Percentiles rank a stretch among this genome's conserved stretches.
These are phyloP conservation scores for Immersiporthe knoxdaviesiana DNA, from an alignment of 2,329 filamentous ascomycete species.

Conservation along the genomic window DNA sequence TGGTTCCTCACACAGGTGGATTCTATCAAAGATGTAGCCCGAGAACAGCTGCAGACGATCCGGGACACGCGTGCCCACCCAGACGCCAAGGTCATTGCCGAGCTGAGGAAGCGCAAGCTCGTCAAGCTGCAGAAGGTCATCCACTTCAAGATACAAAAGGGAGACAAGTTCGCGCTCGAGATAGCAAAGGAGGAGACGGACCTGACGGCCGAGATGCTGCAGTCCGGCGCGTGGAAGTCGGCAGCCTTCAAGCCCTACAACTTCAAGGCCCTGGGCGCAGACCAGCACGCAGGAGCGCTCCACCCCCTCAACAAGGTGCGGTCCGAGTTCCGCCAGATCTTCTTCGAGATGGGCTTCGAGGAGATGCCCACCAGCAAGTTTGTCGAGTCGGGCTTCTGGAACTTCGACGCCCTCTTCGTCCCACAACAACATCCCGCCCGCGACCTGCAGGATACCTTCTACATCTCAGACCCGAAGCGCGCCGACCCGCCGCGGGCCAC, in stretches of 20 bases:
- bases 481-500: constrained; percentile 70
- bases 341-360: constrained; percentile 98
- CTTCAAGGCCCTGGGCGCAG: constrained; percentile 58
- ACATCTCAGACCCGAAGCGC: constrained; percentile 80
- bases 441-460: constrained; percentile 98
- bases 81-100: constrained; percentile 76
- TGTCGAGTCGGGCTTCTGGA: constrained; percentile 98
- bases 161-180: constrained; percentile 83
- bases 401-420: constrained; percentile 95
- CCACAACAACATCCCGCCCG: constrained; percentile 97
- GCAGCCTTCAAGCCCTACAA: constrained; percentile 80
- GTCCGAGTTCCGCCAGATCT: constrained; percentile 94
- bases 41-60: constrained; percentile 74
- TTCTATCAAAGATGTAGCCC: constrained; percentile 78
- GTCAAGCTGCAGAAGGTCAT: constrained; percentile 83
- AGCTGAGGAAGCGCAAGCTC: constrained; percentile 91
- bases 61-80: constrained; percentile 68
- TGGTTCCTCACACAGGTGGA: constrained; percentile 52
- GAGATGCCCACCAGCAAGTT: constrained; percentile 96
- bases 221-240: constrained; percentile 87
- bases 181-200: constrained; percentile 94
- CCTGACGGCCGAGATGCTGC: constrained; percentile 89
- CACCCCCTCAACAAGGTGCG: constrained; percentile 90
- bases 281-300: constrained; percentile 63
- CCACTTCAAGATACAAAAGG: constrained; percentile 82